Conservation (phyloP, 2,329 filamentous ascomycete species). For the Plenodomus lindquistii region DNA sequence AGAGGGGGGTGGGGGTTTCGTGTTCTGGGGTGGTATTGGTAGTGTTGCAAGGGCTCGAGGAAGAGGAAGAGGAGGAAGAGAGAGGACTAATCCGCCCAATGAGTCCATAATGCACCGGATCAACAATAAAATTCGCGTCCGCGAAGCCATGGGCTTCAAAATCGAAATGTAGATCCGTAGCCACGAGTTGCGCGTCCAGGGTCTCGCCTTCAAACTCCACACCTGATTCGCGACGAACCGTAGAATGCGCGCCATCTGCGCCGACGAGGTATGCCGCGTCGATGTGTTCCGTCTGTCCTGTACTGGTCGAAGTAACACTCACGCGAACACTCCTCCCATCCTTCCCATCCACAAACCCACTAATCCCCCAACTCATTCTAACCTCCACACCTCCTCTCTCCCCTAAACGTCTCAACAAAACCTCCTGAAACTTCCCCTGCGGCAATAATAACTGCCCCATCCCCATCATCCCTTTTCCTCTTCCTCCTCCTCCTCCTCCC, state of each 20-base stretch:
- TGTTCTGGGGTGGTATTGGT: constrained; percentile 15
- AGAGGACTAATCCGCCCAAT: constrained; percentile 33
- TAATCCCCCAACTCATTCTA: constrained; percentile 23
- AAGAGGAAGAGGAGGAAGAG: too few relatives aligned
- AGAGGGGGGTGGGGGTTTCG: constrained; percentile 29
- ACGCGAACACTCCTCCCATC: constrained; percentile 14
- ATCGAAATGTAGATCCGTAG: constrained; percentile 44
- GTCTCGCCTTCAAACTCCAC: constrained; percentile 39
- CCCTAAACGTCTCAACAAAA: constrained; percentile 25
- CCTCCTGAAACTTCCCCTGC: constrained; percentile 37
- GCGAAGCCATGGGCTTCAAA: constrained; percentile 45
- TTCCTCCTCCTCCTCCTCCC: too few relatives aligned
- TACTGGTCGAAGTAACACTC: neutral
- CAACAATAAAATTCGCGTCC: constrained; percentile 48
- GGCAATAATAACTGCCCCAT: constrained; percentile 34
- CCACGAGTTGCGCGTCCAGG: constrained; percentile 43
- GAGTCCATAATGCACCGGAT: constrained; percentile 44
- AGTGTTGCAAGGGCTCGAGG: too few relatives aligned
- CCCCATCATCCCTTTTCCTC: constrained; percentile 25
- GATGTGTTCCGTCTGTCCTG: constrained; percentile 13
- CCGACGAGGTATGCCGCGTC: constrained; percentile 34
- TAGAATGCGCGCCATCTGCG: constrained; percentile 35
- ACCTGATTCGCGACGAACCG: constrained; percentile 21
- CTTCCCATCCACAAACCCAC: constrained; percentile 10
- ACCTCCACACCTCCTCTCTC: constrained; percentile 19